Evolutionary conservation across 495 filamentous ascomycete genomes (phyloP).

Genomic region (Daldinia loculata): DNA sequence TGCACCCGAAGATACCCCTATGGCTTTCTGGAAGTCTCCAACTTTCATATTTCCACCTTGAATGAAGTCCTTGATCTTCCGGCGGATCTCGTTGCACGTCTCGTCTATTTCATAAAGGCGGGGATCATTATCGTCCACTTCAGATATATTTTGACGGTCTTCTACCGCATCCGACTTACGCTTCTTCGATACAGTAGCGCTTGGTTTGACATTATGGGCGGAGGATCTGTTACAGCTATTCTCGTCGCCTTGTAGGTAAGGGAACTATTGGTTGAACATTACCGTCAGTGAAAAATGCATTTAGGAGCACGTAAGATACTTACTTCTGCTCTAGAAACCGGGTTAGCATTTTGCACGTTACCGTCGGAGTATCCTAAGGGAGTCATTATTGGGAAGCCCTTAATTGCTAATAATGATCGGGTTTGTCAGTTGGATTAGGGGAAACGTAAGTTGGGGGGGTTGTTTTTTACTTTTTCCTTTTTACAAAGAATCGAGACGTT

Average conservation of each 20-base stretch:
- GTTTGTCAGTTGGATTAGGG: neutral
- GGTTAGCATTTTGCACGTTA: neutral
- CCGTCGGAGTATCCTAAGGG: neutral
- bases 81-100: slow-evolving; percentile 52
- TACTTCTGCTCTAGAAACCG: neutral
- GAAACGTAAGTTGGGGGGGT: neutral
- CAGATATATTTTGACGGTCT: slow-evolving; percentile 33
- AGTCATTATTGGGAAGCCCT: neutral
- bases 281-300: neutral
- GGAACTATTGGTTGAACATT: neutral
- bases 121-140: slow-evolving; percentile 39
- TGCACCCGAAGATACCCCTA: slow-evolving; percentile 45
- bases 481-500: neutral
- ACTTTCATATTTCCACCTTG: slow-evolving; percentile 58
- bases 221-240: neutral
- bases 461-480: no score
- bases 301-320: neutral
- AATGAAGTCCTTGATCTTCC: slow-evolving; percentile 53
- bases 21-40: slow-evolving; percentile 53
- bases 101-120: slow-evolving; percentile 33
- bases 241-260: neutral
- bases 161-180: slow-evolving; percentile 44
- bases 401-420: neutral
- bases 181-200: slow-evolving; percentile 34
- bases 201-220: neutral